Base-by-base conservation (phyloP, 352 stramenopile species). In the Phytophthora palmivora region DNA sequence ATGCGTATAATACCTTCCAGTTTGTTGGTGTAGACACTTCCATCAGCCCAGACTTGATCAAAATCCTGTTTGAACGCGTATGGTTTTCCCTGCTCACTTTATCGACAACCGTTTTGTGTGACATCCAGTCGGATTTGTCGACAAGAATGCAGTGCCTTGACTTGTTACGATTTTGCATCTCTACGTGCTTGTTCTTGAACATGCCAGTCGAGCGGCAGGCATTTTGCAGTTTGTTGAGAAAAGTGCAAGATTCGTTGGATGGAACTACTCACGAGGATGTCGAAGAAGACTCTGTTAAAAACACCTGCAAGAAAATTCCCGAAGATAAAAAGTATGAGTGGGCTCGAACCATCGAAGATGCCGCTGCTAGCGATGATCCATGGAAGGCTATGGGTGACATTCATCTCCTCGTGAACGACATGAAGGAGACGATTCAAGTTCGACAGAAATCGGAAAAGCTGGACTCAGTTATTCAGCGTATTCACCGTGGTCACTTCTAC, bases 71-170 rank as follows among this genome's bases (percentile, higher is more conserved):
- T 30, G 83, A 96, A 48, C 84, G 93, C 6, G 94, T 96, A n/a
- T 99, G 95, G 94, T 98, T 98, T 63, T 93, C 97, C 38, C 89
- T 98, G 49, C 82, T 95, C n/a, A 82, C 88, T 26, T 69, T 97
- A 0, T 87, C 86, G 26, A 95, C 85, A 6, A 92, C 82, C 1
- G 96, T 96, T 49, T 57, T 97, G 43, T 85, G 83, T 26, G 88
- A 93, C 58, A 77, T 68, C 46, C 81, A 93, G 59, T 86, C 82
- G 9, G 83, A 96, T 65, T 55, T 94, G 59, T 88, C 79, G 24
- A 78, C 93, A 26, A 84, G 79, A 19, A 86, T 92, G 74, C 86
- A 92, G 32, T 94, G 86, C 38, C 79, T 95, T 21, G 88, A 96
- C 47, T 54, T 96, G 15, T 65, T 96, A 5, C 82, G 87, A 4